phyloP scores from a whole-genome alignment of 805 yeast genomes.

The Kuraishia piskuri region DNA sequence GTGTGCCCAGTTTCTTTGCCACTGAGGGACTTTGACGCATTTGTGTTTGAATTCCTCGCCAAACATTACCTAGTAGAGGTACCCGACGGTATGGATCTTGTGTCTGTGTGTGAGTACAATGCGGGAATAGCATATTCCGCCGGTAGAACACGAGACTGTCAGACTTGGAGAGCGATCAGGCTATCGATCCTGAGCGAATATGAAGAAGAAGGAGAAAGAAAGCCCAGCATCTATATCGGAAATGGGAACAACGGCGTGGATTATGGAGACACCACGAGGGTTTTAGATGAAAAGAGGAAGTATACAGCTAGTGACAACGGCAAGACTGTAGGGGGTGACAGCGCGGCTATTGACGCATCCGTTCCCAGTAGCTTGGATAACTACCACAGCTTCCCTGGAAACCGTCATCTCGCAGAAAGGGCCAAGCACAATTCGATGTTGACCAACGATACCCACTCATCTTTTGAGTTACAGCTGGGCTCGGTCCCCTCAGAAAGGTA shows the following conservation, averaged over 20 bases:
- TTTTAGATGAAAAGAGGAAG: background rate
- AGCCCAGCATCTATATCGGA: background rate
- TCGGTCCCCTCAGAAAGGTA: constrained; percentile 1
- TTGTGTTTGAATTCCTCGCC: constrained; percentile 38
- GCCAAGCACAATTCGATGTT: constrained; percentile 9
- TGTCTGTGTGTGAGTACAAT: constrained; percentile 50
- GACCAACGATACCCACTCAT: constrained; percentile 14
- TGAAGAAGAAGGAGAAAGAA: constrained; percentile 4
- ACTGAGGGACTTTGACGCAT: constrained; percentile 31
- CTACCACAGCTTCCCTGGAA: background rate
- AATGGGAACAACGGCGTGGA: background rate
- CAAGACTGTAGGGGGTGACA: too few species aligned
- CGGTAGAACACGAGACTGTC: constrained; percentile 44
- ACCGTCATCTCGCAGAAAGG: background rate
- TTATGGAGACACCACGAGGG: background rate
- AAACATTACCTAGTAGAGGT: constrained; percentile 36
- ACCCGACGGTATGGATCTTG: constrained; percentile 39
- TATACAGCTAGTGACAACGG: background rate
- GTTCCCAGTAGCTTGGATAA: background rate
- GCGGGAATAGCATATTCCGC: constrained; percentile 47
- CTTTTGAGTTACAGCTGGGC: constrained; percentile 12
- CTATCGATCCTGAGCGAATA: constrained; percentile 33
- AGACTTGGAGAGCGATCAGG: constrained; percentile 53
- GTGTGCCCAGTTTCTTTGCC: constrained; percentile 34
- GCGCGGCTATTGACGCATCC: background rate